Conservation (phyloP, 78 protist species). For the Dictyostelium intermedium region DNA sequence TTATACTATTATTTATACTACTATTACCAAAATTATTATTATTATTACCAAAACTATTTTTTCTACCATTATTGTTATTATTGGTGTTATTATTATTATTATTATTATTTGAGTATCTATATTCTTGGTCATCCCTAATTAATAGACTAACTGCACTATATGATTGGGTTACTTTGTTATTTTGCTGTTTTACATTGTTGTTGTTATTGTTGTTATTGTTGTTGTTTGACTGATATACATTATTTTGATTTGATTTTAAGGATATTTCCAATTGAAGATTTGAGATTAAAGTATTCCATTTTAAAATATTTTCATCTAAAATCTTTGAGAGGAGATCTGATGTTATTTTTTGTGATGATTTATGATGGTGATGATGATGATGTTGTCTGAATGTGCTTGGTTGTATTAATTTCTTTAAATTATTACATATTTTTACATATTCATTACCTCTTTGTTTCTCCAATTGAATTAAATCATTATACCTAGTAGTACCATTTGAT, state of each 20-base stretch:
- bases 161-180: background rate
- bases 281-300: constrained; percentile 45
- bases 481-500: constrained; percentile 27
- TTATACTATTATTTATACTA: background rate
- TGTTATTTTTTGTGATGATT: background rate
- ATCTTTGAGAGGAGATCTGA: background rate
- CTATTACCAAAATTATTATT: constrained; percentile 5
- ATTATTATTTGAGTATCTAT: background rate
- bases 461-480: constrained; percentile 18
- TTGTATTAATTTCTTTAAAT: constrained; percentile 40
- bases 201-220: background rate
- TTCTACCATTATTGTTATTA: background rate
- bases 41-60: background rate
- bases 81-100: no score
- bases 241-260: background rate
- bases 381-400: constrained; percentile 13
- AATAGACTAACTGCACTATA: background rate
- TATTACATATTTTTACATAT: constrained; percentile 62
- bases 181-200: background rate
- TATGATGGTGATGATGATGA: constrained; percentile 1
- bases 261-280: constrained; percentile 35
- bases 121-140: background rate
- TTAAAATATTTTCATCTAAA: constrained; percentile 43
- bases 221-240: background rate
- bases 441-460: constrained; percentile 64